These are phyloP conservation scores for Ogataea polymorpha DNA, from an alignment of 805 yeast species.

Conservation along the genomic window DNA sequence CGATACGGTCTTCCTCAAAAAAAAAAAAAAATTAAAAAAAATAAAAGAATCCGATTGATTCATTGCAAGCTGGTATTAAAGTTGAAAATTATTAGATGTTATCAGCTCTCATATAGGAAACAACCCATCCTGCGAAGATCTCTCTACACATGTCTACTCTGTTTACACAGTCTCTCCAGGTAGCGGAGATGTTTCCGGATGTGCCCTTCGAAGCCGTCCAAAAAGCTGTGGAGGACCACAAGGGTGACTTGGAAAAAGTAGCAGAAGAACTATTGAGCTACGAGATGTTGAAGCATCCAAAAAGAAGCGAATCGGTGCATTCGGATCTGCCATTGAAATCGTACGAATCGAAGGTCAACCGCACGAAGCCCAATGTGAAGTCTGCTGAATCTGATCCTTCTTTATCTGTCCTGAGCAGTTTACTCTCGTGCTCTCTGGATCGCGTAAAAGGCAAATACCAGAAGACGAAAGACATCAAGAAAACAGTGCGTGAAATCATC, in stretches of 20 bases:
- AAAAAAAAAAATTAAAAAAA: neutral
- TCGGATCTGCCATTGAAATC: neutral
- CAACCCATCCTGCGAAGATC: neutral
- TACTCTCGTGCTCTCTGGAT: neutral
- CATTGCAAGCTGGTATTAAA: too few relatives aligned
- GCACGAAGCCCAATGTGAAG: neutral
- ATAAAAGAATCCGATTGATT: neutral
- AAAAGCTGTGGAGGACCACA: slow-evolving; percentile 28
- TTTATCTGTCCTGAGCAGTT: neutral
- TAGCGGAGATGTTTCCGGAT: slow-evolving; percentile 46
- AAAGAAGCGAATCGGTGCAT: too few relatives aligned
- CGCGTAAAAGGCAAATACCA: neutral
- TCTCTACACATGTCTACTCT: neutral
- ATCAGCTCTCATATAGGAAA: too few relatives aligned
- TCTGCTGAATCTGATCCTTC: neutral
- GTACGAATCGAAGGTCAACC: neutral
- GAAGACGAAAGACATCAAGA: neutral
- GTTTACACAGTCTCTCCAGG: slow-evolving; percentile 8
- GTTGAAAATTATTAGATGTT: too few relatives aligned
- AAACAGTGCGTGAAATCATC: slow-evolving; percentile 1
- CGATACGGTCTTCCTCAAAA: neutral
- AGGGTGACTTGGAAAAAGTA: slow-evolving; percentile 33
- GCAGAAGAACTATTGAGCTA: slow-evolving; percentile 31
- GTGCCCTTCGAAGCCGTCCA: slow-evolving; percentile 31
- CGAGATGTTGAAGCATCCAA: slow-evolving; percentile 4